A percentile compares a stretch with the other conserved stretches of the same genome.
These are phyloP conservation scores for Ciborinia camelliae DNA, from an alignment of 2,329 filamentous ascomycete species.

Conservation along the genomic window DNA sequence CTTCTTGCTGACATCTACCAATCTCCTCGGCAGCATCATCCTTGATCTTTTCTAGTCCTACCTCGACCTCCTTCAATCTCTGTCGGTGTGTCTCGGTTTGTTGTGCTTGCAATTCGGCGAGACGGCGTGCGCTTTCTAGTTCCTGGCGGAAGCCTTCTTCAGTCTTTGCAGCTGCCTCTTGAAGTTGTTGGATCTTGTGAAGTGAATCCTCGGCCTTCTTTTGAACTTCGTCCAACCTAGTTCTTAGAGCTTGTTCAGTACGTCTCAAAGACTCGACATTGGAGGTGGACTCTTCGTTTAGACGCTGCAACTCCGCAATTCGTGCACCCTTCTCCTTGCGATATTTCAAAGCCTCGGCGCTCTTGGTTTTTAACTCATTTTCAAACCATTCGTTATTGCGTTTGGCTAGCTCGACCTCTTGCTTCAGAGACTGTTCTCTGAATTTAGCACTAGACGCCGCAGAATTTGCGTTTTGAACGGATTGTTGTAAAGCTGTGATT, in stretches of 20 bases:
- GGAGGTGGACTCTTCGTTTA: conserved; percentile 79
- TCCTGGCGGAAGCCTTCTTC: conserved; percentile 86
- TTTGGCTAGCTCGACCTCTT: conserved; percentile 84
- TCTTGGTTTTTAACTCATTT: conserved; percentile 85
- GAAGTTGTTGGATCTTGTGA: conserved; percentile 76
- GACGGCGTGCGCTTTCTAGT: conserved; percentile 72
- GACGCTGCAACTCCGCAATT: conserved; percentile 82
- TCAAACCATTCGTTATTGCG: conserved; percentile 94
- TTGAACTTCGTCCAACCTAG: conserved; percentile 78
- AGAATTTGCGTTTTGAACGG: conserved; percentile 76
- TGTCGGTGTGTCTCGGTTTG: conserved; percentile 69
- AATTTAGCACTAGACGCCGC: conserved; percentile 80
- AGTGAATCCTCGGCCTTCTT: conserved; percentile 84
- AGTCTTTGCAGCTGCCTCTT: conserved; percentile 76
- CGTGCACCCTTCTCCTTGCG: conserved; percentile 92
- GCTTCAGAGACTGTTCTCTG: conserved; percentile 82
- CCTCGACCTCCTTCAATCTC: conserved; percentile 67
- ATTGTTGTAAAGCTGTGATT: conserved; percentile 75
- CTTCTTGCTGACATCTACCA: conserved; percentile 50
- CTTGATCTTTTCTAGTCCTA: conserved; percentile 54
- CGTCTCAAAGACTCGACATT: conserved; percentile 74
- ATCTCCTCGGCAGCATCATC: conserved; percentile 61
- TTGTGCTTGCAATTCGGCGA: conserved; percentile 79
- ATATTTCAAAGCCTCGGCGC: conserved; percentile 80
- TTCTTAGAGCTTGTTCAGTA: conserved; percentile 75